These are phyloP conservation scores for Amanita jacksonii DNA, from an alignment of 768 basidiomycete genomes.

Conservation along the genomic window DNA sequence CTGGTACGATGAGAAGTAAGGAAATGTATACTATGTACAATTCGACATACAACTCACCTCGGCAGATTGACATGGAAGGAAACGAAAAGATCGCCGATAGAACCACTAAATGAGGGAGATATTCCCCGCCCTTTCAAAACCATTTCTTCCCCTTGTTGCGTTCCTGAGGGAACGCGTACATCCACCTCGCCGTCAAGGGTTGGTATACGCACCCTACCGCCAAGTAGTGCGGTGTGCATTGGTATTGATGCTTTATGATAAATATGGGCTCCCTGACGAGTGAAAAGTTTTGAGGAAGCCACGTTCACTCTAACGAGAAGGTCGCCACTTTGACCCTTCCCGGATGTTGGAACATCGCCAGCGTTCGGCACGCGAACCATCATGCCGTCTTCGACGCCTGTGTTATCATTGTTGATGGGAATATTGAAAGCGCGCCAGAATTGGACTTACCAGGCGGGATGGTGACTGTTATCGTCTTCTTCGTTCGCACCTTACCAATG, in stretches of 20 bases:
- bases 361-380: conserved; percentile 68
- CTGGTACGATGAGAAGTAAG: conserved; percentile 29
- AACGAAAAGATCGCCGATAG: conserved; percentile 82
- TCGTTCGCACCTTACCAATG: conserved; percentile 76
- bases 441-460: conserved; percentile 70
- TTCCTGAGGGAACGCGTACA: conserved; percentile 84
- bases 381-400: conserved; percentile 95
- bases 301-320: conserved; percentile 83
- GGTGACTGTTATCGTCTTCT: conserved; percentile 69
- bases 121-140: conserved; percentile 86
- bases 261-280: conserved; percentile 84
- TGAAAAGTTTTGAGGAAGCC: conserved; percentile 72
- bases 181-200: conserved; percentile 96
- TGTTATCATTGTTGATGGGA: not conserved
- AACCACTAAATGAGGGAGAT: conserved; percentile 43
- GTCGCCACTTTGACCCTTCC: conserved; percentile 75
- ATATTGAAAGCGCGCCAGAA: not conserved
- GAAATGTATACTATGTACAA: conserved; percentile 4
- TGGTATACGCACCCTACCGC: conserved; percentile 85
- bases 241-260: conserved; percentile 88
- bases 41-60: conserved; percentile 44
- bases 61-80: conserved; percentile 84
- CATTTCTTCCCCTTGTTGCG: conserved; percentile 97
- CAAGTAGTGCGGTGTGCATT: conserved; percentile 85
- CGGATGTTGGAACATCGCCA: conserved; percentile 78